Percentiles rank a stretch among this genome's conserved stretches.
These are phyloP conservation scores for Botrytis porri DNA, from an alignment of 2,329 filamentous ascomycete genomes.

Conservation along the genomic window DNA sequence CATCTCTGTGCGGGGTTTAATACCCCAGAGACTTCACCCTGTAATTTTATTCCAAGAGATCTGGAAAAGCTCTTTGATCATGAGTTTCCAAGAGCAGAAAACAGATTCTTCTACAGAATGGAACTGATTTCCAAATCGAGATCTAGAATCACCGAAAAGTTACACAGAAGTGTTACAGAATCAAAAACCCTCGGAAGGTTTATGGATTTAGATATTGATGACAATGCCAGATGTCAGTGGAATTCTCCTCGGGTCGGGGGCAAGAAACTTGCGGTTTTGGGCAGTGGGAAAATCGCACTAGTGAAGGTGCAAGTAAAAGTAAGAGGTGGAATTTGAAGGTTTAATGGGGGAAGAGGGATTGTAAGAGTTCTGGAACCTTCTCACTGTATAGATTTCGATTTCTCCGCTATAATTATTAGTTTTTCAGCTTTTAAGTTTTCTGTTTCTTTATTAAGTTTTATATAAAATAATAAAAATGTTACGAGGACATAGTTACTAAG, in stretches of 20 bases:
- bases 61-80: too few relatives aligned
- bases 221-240: background rate
- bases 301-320: accelerated
- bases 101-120: too few relatives aligned
- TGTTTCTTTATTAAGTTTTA: too few relatives aligned
- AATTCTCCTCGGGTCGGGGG: accelerated
- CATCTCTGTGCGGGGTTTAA: background rate
- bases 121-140: too few relatives aligned
- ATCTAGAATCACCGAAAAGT: accelerated
- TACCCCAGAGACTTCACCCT: background rate
- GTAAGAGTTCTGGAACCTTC: too few relatives aligned
- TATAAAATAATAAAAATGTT: too few relatives aligned
- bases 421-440: too few relatives aligned
- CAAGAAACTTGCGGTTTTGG: background rate
- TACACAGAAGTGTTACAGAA: background rate
- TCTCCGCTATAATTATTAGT: too few relatives aligned
- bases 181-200: accelerated
- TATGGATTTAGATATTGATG: background rate
- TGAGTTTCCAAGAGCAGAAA: accelerated
- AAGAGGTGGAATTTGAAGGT: background rate
- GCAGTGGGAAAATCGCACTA: accelerated
- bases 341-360: too few relatives aligned
- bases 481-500: too few relatives aligned
- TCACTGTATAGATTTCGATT: too few relatives aligned
- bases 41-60: background rate